These are phyloP conservation scores for Colletotrichum sp. DNA, from an alignment of 2,329 filamentous ascomycete species.

Conservation along the genomic window DNA sequence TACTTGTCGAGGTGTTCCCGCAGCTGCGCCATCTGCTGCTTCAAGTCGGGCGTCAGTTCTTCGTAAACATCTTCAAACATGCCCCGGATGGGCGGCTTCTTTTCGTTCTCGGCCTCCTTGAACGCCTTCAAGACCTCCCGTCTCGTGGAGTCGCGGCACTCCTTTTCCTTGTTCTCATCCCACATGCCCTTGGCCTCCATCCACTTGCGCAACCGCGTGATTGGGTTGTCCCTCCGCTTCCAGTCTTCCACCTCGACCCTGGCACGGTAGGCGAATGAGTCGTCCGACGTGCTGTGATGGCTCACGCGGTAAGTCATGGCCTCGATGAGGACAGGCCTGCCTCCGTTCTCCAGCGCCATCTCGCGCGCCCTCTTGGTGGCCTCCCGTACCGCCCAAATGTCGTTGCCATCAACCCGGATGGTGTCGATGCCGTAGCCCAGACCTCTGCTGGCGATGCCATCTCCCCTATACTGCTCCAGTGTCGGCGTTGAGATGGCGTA, in stretches of 20 bases:
- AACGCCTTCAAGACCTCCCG: constrained; percentile 86
- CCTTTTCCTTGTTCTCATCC: constrained; percentile 83
- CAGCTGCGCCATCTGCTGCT: constrained; percentile 73
- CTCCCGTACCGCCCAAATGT: constrained; percentile 87
- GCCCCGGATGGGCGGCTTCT: constrained; percentile 72
- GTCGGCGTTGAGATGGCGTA: constrained; percentile 92
- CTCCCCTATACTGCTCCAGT: constrained; percentile 87
- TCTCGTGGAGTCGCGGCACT: constrained; percentile 66
- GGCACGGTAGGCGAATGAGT: constrained; percentile 94
- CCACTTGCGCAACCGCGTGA: constrained; percentile 86
- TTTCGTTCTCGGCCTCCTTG: constrained; percentile 79
- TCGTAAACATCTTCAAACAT: constrained; percentile 94
- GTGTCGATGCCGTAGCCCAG: constrained; percentile 95
- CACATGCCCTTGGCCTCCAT: constrained; percentile 84
- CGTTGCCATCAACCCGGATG: constrained; percentile 91
- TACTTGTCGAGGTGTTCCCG: constrained; percentile 82
- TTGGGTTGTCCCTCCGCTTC: constrained; percentile 89
- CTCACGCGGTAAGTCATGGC: constrained; percentile 98
- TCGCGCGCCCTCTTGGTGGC: constrained; percentile 78
- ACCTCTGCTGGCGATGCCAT: constrained; percentile 86
- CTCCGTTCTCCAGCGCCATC: constrained; percentile 81
- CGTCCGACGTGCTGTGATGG: constrained; percentile 95
- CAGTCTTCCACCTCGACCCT: constrained; percentile 94
- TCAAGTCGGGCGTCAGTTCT: constrained; percentile 79
- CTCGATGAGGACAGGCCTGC: constrained; percentile 85